phyloP scores from a whole-genome alignment of 1,139 yeast genomes.

The Blastobotrys buckinghamii region DNA sequence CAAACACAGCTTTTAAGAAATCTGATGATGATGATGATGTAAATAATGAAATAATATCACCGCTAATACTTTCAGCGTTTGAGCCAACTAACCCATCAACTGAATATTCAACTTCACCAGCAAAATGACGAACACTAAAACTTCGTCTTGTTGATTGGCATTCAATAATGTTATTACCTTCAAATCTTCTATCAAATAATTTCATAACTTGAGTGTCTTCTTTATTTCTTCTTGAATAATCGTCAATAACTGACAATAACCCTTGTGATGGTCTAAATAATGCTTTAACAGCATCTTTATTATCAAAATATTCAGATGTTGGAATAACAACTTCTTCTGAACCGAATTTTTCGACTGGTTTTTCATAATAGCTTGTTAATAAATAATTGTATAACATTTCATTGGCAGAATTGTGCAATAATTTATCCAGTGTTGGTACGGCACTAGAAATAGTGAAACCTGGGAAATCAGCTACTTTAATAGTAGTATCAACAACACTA shows the following conservation, averaged over 20 bases:
- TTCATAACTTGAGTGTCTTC: slow-evolving; percentile 32
- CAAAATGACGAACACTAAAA: slow-evolving; percentile 36
- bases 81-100: slow-evolving; percentile 32
- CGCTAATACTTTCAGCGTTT: slow-evolving; percentile 35
- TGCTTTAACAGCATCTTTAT: slow-evolving; percentile 35
- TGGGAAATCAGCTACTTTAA: slow-evolving; percentile 38
- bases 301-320: slow-evolving; percentile 36
- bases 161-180: slow-evolving; percentile 29
- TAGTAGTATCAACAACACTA: slow-evolving; percentile 34
- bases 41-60: slow-evolving; percentile 37
- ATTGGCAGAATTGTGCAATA: slow-evolving; percentile 39
- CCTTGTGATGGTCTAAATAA: slow-evolving; percentile 36
- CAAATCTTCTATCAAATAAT: slow-evolving; percentile 32
- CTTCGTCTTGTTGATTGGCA: slow-evolving; percentile 27
- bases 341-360: slow-evolving; percentile 35
- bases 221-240: slow-evolving; percentile 35
- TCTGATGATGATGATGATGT: slow-evolving; percentile 37
- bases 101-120: slow-evolving; percentile 38
- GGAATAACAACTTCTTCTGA: slow-evolving; percentile 38
- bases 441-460: slow-evolving; percentile 36
- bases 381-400: slow-evolving; percentile 37
- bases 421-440: slow-evolving; percentile 35
- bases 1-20: slow-evolving; percentile 34
- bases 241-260: slow-evolving; percentile 35
- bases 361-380: slow-evolving; percentile 34